phyloP scores from a whole-genome alignment of 129 eudicot genomes.

The Artemisia argyi region DNA sequence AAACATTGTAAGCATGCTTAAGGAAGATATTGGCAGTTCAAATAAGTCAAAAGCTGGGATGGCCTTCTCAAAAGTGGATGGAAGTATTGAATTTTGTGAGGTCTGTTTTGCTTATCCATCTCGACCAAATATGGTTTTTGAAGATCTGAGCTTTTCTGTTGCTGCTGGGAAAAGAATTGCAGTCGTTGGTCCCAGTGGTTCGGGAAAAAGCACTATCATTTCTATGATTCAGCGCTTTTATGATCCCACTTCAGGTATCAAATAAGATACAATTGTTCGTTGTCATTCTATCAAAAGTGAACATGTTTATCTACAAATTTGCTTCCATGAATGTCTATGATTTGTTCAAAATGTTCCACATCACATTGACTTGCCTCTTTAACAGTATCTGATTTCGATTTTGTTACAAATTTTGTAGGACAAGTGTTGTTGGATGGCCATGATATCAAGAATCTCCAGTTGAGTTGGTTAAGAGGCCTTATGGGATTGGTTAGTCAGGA shows the following conservation, averaged over 20 bases:
- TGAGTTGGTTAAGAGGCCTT: slow-evolving; percentile 77
- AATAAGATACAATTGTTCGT: slow-evolving; percentile 2
- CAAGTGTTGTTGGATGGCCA: slow-evolving; percentile 66
- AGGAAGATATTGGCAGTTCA: slow-evolving; percentile 42
- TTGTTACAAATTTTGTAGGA: slow-evolving; percentile 35
- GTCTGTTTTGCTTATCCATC: slow-evolving; percentile 72
- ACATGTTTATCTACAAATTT: no score
- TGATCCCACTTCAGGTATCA: slow-evolving; percentile 62
- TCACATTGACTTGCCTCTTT: neutral
- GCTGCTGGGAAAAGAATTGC: slow-evolving; percentile 59
- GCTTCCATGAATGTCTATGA: no score
- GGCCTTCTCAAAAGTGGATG: slow-evolving; percentile 46
- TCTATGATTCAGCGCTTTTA: slow-evolving; percentile 73
- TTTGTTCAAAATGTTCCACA: neutral
- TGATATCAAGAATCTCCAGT: slow-evolving; percentile 46
- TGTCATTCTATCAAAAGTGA: no score
- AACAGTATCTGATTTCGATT: neutral
- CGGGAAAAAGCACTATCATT: slow-evolving; percentile 74
- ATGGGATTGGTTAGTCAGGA: slow-evolving; percentile 93
- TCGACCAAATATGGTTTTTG: slow-evolving; percentile 56
- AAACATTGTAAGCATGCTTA: slow-evolving; percentile 55
- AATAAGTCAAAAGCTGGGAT: slow-evolving; percentile 39
- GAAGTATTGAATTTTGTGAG: slow-evolving; percentile 52
- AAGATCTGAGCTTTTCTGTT: slow-evolving; percentile 57
- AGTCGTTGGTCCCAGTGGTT: slow-evolving; percentile 83